Evolutionary conservation across 2,329 filamentous ascomycete species (phyloP).

Genomic region (Ceratocystis colombiana): DNA sequence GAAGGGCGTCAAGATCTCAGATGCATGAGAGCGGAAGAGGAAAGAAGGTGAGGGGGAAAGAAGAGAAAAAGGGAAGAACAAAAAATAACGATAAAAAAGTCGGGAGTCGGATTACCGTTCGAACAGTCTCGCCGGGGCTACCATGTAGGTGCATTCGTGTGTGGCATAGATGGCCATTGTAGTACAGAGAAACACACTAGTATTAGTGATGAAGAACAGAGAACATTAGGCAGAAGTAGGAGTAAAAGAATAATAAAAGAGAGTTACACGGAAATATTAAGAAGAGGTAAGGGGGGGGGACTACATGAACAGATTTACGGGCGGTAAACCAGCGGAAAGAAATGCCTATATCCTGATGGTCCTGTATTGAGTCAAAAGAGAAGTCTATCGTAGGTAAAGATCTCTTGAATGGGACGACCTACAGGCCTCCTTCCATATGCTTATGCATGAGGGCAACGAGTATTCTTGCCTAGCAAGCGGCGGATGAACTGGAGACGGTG

Average conservation of each 20-base stretch:
- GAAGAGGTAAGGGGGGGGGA: background rate
- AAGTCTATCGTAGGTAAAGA: too few relatives aligned
- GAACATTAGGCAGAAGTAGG: background rate
- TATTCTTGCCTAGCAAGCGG: background rate
- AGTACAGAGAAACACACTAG: background rate
- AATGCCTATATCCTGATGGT: too few relatives aligned
- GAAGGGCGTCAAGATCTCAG: background rate
- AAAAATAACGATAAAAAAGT: conserved; percentile 3
- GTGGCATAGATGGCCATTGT: background rate
- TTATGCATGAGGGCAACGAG: too few relatives aligned
- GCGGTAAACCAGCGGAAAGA: too few relatives aligned
- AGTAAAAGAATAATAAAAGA: background rate
- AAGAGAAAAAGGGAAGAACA: background rate
- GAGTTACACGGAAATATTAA: background rate
- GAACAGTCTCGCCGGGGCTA: background rate
- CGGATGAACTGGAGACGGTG: background rate
- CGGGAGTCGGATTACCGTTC: background rate
- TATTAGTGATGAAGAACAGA: background rate
- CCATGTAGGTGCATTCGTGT: background rate
- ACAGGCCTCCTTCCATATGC: too few relatives aligned
- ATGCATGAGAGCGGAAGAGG: background rate
- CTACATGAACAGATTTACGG: too few relatives aligned
- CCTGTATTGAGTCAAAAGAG: too few relatives aligned
- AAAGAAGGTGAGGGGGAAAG: background rate
- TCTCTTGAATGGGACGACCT: too few relatives aligned